phyloP scores from a whole-genome alignment of 257 asterid species.

The Fraxinus anomala region DNA sequence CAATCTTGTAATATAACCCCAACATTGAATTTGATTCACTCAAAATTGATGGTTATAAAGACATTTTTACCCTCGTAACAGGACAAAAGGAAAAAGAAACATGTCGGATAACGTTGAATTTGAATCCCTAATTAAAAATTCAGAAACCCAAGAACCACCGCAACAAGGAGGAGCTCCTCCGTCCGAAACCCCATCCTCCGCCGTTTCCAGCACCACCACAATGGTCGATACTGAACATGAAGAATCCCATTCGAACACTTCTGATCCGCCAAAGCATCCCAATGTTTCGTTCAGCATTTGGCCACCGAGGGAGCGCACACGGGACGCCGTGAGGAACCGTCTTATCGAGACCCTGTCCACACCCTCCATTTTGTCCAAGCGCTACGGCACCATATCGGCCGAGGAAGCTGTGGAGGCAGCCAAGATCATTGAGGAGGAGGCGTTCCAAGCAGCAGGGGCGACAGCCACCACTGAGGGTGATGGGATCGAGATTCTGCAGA shows the following conservation, averaged over 20 bases:
- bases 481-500: constrained; percentile 28
- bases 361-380: constrained; percentile 22
- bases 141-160: not conserved
- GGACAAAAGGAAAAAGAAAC: not conserved
- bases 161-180: not conserved
- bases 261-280: not conserved
- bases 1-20: not conserved
- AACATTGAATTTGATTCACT: not conserved
- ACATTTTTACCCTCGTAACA: not conserved
- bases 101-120: not conserved
- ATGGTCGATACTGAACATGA: constrained; percentile 1
- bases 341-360: constrained; percentile 24
- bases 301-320: constrained; percentile 31
- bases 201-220: not conserved
- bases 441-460: constrained; percentile 12
- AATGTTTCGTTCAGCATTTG: constrained; percentile 22
- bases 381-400: constrained; percentile 17
- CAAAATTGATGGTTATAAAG: not conserved
- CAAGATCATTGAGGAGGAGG: constrained; percentile 24
- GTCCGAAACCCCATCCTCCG: not conserved
- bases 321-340: constrained; percentile 26
- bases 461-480: not conserved
- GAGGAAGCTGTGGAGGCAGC: constrained; percentile 22
- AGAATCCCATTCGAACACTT: not conserved
- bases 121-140: not conserved